Base-by-base conservation (phyloP, 2,329 filamentous ascomycete species). In the Fusarium pilosicola region DNA sequence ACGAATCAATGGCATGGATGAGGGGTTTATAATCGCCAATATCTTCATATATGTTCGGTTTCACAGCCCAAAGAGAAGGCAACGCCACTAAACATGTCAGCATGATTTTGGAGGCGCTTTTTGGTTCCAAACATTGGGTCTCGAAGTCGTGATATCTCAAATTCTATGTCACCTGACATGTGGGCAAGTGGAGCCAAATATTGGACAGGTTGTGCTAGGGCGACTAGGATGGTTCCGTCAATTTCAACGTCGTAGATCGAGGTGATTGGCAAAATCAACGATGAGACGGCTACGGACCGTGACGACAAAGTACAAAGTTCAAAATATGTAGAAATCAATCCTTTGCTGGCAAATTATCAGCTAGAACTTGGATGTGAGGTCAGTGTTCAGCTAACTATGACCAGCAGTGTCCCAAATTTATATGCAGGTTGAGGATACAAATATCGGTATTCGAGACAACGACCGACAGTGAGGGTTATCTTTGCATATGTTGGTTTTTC, bases 1-100 rank as follows among this genome's bases (percentile, higher is more conserved):
- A 46, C 51, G 62, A 57, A 63, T 60, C 58, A 62, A 51, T 44
- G 26, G 10, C 26, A 38, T 48, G 45, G 36, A 26, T 45, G 41
- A 26, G 42, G 55, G 34, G 38, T 42, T 38, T 46, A 54, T 36
- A 65, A 69, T 70, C 70, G 70, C 61, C 70, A 67, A 67, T 55
- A 59, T 64, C 34, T 54, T 63, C 56, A 73, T 64, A 65, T 65
- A 70, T 62, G 65, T 67, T 60, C 65, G 68, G 64, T 65, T 73
- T 67, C 42, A 68, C 68, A 67, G 62, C 39, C 63, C 66, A 20
- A 55, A 52, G 38, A 41, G 56, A 69, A 41, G 52, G 46, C 75
- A 57, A 66, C 74, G 76, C 76, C 76, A 77, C 71, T 34, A 55
- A 54, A 52, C 41, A 61, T 74, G 62, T 65, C 68, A 74, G 70